These are phyloP conservation scores for Plasmodium cynomolgi DNA, from an alignment of 169 alveolate species.

Conservation along the genomic window DNA sequence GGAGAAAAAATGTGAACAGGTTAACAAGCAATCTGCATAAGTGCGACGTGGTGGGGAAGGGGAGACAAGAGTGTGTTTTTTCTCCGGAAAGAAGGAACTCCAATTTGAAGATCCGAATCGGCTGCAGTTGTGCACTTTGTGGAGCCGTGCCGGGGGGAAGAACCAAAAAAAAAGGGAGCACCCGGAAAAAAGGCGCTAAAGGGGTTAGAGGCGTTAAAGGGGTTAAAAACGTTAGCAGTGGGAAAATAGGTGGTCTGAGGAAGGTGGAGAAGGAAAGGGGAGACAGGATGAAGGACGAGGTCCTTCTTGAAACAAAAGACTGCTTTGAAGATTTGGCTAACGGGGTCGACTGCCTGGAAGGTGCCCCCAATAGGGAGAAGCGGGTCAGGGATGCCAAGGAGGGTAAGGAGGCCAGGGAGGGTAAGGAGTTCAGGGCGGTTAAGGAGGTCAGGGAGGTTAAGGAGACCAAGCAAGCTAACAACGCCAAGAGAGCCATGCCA, in stretches of 20 bases:
- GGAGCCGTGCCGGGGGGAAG: not conserved
- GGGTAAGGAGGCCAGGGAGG: not conserved
- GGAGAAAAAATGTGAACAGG: not conserved
- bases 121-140: not conserved
- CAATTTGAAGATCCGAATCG: not conserved
- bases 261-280: not conserved
- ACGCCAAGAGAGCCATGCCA: not conserved
- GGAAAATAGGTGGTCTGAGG: not conserved
- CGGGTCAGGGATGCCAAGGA: not conserved
- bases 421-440: not conserved
- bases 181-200: not conserved
- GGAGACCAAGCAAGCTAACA: not conserved
- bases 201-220: not conserved
- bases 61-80: not conserved
- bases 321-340: not conserved
- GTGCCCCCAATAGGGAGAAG: not conserved
- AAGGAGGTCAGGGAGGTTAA: not conserved
- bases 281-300: not conserved
- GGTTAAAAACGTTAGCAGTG: not conserved
- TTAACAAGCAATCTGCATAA: not conserved
- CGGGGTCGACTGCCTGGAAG: not conserved
- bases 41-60: not conserved
- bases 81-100: not conserved
- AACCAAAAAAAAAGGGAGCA: not conserved
- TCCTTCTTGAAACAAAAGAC: not conserved